A percentile compares a stretch with the other conserved stretches of the same genome.
phyloP scores from a whole-genome alignment of 345 rosid genomes.

The Melastoma malabathricum region DNA sequence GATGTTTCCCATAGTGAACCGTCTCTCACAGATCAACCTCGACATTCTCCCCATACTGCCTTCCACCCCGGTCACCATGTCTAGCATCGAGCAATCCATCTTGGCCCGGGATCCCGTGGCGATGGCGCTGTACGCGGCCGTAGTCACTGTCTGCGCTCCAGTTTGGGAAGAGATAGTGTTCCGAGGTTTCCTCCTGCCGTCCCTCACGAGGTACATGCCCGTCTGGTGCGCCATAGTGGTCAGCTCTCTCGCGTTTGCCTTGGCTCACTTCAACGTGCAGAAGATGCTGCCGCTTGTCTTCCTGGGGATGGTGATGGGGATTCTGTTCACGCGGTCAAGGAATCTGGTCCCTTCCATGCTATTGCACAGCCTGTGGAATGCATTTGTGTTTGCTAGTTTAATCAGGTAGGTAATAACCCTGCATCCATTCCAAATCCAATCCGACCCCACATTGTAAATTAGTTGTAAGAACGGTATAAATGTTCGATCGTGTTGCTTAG shows the following conservation, averaged over 20 bases:
- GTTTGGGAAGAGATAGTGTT: constrained; percentile 98
- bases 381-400: constrained; percentile 82
- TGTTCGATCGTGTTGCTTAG: no score
- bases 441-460: constrained; percentile 6
- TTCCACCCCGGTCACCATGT: constrained; percentile 61
- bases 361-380: constrained; percentile 98
- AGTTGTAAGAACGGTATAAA: background rate
- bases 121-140: constrained; percentile 86
- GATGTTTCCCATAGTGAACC: constrained; percentile 91
- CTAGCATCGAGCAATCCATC: constrained; percentile 92
- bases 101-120: constrained; percentile 92
- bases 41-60: constrained; percentile 70
- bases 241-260: constrained; percentile 83
- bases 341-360: constrained; percentile 88
- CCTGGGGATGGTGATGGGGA: constrained; percentile 86
- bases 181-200: constrained; percentile 94
- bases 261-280: constrained; percentile 94
- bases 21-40: constrained; percentile 87
- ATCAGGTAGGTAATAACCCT: constrained; percentile 34
- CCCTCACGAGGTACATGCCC: constrained; percentile 94
- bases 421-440: background rate
- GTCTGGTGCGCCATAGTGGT: constrained; percentile 89
- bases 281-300: constrained; percentile 92
- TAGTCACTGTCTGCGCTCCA: constrained; percentile 90
- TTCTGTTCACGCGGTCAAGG: constrained; percentile 76